Conservation (phyloP, 495 filamentous ascomycete species). For the Aspergillus sparsus region DNA sequence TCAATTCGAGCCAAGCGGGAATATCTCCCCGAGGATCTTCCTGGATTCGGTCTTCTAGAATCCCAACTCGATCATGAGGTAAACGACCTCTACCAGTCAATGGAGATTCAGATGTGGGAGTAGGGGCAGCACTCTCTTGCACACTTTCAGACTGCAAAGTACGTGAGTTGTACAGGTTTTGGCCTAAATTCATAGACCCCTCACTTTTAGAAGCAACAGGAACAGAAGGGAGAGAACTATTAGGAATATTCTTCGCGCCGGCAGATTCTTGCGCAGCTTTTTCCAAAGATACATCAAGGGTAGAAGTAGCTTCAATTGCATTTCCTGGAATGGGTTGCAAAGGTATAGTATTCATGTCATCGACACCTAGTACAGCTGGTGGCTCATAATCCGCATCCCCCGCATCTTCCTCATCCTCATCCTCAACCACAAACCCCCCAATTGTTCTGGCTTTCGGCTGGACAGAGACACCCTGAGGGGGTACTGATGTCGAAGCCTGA, state of each 20-base stretch:
- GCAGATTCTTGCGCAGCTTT: conserved; percentile 54
- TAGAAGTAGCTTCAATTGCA: conserved; percentile 59
- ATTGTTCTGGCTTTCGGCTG: conserved; percentile 66
- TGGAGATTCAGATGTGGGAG: conserved; percentile 42
- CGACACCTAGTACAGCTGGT: conserved; percentile 51
- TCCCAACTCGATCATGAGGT: conserved; percentile 76
- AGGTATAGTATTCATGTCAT: conserved; percentile 50
- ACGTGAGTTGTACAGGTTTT: conserved; percentile 47
- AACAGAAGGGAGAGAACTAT: conserved; percentile 52
- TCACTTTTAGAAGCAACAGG: conserved; percentile 51
- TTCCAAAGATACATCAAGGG: conserved; percentile 61
- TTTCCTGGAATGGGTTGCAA: conserved; percentile 56
- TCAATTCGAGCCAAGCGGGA: conserved; percentile 83
- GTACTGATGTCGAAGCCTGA: conserved; percentile 41
- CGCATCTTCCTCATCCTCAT: conserved; percentile 57
- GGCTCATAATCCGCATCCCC: conserved; percentile 60
- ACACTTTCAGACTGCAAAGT: conserved; percentile 35
- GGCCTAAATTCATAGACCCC: conserved; percentile 44
- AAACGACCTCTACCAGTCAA: conserved; percentile 57
- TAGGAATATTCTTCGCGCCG: conserved; percentile 54
- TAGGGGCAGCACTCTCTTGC: conserved; percentile 44
- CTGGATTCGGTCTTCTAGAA: conserved; percentile 84
- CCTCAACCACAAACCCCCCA: conserved; percentile 79
- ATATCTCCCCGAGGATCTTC: conserved; percentile 91
- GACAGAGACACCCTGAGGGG: conserved; percentile 34